phyloP scores from a whole-genome alignment of 768 basidiomycete species.

The Leccinellum luteum region DNA sequence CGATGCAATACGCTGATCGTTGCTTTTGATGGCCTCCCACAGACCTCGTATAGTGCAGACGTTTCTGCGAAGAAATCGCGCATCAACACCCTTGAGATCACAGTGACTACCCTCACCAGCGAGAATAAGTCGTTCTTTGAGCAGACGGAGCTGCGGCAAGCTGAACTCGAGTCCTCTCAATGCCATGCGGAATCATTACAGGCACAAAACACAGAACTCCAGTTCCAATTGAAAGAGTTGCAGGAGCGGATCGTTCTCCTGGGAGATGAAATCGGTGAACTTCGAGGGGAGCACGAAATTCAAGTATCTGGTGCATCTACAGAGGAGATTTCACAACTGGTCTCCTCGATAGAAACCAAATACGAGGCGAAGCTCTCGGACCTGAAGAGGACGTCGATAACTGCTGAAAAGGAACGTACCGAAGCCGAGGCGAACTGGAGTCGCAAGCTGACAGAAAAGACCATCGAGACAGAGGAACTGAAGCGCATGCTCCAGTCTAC shows the following conservation, averaged over 20 bases:
- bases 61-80: slow-evolving; percentile 55
- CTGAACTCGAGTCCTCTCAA: slow-evolving; percentile 83
- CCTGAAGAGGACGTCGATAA: slow-evolving; percentile 57
- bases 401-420: slow-evolving; percentile 77
- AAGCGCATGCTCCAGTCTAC: slow-evolving; percentile 56
- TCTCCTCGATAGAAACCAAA: slow-evolving; percentile 71
- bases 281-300: slow-evolving; percentile 55
- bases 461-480: slow-evolving; percentile 72
- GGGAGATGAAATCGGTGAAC: slow-evolving; percentile 66
- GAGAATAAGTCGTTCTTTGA: slow-evolving; percentile 86
- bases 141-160: slow-evolving; percentile 82
- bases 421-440: slow-evolving; percentile 92
- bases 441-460: slow-evolving; percentile 74
- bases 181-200: slow-evolving; percentile 72
- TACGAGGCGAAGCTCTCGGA: slow-evolving; percentile 77
- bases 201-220: slow-evolving; percentile 77
- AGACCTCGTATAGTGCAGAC: slow-evolving; percentile 73
- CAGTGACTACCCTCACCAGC: slow-evolving; percentile 61
- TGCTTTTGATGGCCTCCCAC: slow-evolving; percentile 7
- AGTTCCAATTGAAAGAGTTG: slow-evolving; percentile 82
- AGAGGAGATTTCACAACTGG: slow-evolving; percentile 68
- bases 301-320: slow-evolving; percentile 45
- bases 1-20: slow-evolving; percentile 5
- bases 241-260: slow-evolving; percentile 70
- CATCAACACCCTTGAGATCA: slow-evolving; percentile 67